Evolutionary conservation across 495 filamentous ascomycete species (phyloP).

Genomic region (Parathielavia hyrcaniae): DNA sequence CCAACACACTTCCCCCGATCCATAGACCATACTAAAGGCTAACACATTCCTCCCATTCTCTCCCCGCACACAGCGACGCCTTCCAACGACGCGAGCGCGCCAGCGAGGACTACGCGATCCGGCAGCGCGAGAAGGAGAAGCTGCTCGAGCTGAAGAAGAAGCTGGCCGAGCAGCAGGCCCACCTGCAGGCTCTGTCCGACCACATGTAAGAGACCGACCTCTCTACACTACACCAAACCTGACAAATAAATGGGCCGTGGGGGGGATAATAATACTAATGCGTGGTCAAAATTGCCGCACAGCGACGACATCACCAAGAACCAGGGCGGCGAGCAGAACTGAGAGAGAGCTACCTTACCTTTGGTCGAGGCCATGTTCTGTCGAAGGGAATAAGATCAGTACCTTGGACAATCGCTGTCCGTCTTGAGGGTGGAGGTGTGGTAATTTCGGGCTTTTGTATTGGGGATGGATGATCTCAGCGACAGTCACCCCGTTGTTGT

Average conservation of each 20-base stretch:
- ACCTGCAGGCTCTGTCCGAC: constrained; percentile 74
- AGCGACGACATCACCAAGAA: constrained; percentile 64
- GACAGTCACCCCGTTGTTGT: background rate
- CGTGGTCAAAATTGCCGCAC: constrained; percentile 26
- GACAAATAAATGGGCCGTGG: no score
- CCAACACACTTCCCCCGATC: background rate
- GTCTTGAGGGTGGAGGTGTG: background rate
- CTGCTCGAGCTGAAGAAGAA: constrained; percentile 67
- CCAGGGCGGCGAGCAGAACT: constrained; percentile 71
- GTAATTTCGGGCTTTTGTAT: background rate
- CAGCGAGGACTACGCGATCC: constrained; percentile 74
- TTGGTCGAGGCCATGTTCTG: background rate
- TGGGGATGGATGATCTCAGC: background rate
- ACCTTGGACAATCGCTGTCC: background rate
- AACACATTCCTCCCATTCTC: background rate
- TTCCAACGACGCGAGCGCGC: constrained; percentile 90
- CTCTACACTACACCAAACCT: no score
- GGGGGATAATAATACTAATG: no score
- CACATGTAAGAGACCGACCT: constrained; percentile 63
- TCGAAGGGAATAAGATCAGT: background rate
- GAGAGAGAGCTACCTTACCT: no score
- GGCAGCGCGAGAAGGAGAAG: constrained; percentile 81
- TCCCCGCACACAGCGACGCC: constrained; percentile 58
- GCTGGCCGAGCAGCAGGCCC: constrained; percentile 68
- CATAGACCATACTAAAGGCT: background rate